A percentile compares a stretch with the other conserved stretches of the same genome.
phyloP scores from a whole-genome alignment of 768 basidiomycete genomes.

The Boletus rufocinnamomeus region DNA sequence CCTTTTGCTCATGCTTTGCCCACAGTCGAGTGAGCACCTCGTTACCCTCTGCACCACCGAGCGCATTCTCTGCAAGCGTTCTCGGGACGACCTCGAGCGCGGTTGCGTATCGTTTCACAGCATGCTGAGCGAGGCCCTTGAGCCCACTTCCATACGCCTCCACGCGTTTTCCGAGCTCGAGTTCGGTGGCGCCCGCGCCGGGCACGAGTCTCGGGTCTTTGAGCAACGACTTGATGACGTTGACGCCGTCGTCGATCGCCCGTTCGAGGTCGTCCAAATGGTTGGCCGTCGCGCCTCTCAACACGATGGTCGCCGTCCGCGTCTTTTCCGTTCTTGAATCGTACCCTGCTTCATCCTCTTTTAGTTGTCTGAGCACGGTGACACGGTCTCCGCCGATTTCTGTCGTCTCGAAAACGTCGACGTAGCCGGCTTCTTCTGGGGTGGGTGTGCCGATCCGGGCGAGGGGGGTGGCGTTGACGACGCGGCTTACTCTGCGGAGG shows the following conservation, averaged over 20 bases:
- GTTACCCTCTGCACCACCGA: conserved; percentile 89
- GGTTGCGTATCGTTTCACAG: conserved; percentile 83
- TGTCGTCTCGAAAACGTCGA: conserved; percentile 92
- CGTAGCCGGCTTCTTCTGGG: conserved; percentile 90
- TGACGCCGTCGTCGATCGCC: conserved; percentile 95
- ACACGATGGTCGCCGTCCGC: conserved; percentile 89
- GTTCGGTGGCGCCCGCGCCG: conserved; percentile 92
- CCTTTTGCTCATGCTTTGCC: conserved; percentile 84
- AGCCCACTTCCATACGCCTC: conserved; percentile 86
- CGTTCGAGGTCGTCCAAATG: conserved; percentile 94
- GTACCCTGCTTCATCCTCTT: conserved; percentile 63
- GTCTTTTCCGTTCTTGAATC: conserved; percentile 68
- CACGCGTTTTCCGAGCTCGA: conserved; percentile 86
- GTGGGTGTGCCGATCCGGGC: conserved; percentile 96
- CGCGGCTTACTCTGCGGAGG: conserved; percentile 88
- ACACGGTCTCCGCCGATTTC: conserved; percentile 99
- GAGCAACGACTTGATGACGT: conserved; percentile 89
- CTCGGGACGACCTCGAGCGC: conserved; percentile 92
- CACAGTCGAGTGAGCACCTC: conserved; percentile 87
- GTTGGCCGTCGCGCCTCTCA: conserved; percentile 94
- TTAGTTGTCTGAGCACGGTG: conserved; percentile 88
- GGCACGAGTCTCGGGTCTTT: conserved; percentile 90
- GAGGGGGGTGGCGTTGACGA: conserved; percentile 94
- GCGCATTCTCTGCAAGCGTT: conserved; percentile 92
- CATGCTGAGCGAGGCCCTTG: conserved; percentile 91